phyloP scores from a whole-genome alignment of 768 basidiomycete species.

The Myochromella boudieri region DNA sequence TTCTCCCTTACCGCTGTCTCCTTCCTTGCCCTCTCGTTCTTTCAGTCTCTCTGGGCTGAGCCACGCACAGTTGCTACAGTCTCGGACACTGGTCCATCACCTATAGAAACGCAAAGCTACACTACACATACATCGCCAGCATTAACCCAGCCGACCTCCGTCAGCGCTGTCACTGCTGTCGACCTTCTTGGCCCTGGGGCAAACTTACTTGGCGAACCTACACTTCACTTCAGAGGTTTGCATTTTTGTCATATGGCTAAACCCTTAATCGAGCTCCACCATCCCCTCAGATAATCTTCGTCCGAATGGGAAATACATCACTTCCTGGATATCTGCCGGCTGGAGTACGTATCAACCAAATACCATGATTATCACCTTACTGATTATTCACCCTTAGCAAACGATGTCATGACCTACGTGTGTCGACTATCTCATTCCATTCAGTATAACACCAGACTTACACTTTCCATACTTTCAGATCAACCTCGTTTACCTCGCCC shows the following conservation, averaged over 20 bases:
- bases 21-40: slow-evolving; percentile 25
- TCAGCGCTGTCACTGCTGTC: neutral
- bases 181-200: slow-evolving; percentile 18
- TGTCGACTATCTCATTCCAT: neutral
- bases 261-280: neutral
- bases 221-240: slow-evolving; percentile 58
- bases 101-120: neutral
- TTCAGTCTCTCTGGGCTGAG: slow-evolving; percentile 21
- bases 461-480: slow-evolving; percentile 25
- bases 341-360: slow-evolving; percentile 53
- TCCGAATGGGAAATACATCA: slow-evolving; percentile 61
- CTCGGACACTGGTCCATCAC: neutral
- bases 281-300: slow-evolving; percentile 57
- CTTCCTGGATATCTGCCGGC: slow-evolving; percentile 75
- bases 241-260: slow-evolving; percentile 5
- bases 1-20: slow-evolving; percentile 28
- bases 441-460: neutral
- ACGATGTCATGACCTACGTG: slow-evolving; percentile 77
- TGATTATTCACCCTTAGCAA: slow-evolving; percentile 42
- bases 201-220: slow-evolving; percentile 47
- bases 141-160: neutral
- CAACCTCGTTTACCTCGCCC: slow-evolving; percentile 59
- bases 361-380: slow-evolving; percentile 3
- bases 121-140: neutral
- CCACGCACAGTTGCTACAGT: neutral